Conservation (phyloP, 371 early-diverging fungal species). For the Dichotomocladium elegans region DNA sequence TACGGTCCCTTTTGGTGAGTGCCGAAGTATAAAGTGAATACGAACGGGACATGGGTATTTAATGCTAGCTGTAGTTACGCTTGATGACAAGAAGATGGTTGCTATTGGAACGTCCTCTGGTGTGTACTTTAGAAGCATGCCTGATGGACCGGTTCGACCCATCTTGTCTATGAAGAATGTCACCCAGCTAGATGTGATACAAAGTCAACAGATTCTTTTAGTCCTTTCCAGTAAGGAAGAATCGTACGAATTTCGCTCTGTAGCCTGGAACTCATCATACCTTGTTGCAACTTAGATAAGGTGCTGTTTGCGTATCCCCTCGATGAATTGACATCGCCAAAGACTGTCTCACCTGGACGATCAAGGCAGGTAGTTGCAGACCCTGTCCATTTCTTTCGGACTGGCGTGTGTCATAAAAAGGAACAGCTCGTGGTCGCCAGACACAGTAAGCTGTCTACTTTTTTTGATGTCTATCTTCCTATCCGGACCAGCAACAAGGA, state of each 20-base stretch:
- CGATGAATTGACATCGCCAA: slow-evolving; percentile 29
- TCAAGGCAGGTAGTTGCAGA: slow-evolving; percentile 41
- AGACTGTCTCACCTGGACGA: slow-evolving; percentile 16
- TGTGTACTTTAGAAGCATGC: slow-evolving; percentile 42
- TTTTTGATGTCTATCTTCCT: slow-evolving; percentile 12
- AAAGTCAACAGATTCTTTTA: slow-evolving; percentile 13
- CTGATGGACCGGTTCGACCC: slow-evolving; percentile 2
- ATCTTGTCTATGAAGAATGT: slow-evolving; percentile 10
- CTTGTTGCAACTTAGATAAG: slow-evolving; percentile 36
- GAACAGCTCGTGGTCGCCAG: slow-evolving; percentile 48
- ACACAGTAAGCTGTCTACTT: slow-evolving; percentile 24
- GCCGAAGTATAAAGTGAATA: too few species aligned
- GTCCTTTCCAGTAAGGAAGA: slow-evolving; percentile 18
- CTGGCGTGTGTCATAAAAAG: slow-evolving; percentile 51
- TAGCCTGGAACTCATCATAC: not conserved
- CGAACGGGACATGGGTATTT: not conserved
- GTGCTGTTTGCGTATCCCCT: slow-evolving; percentile 52
- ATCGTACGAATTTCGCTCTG: not conserved
- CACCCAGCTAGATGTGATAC: slow-evolving; percentile 21
- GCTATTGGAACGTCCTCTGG: slow-evolving; percentile 77
- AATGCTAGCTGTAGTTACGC: not conserved
- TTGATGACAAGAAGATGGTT: slow-evolving; percentile 3
- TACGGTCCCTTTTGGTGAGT: slow-evolving; percentile 46
- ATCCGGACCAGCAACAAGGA: not conserved
- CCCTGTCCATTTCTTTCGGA: slow-evolving; percentile 63